Conservation (phyloP, 345 rosid species). For the Camelina sativa region DNA sequence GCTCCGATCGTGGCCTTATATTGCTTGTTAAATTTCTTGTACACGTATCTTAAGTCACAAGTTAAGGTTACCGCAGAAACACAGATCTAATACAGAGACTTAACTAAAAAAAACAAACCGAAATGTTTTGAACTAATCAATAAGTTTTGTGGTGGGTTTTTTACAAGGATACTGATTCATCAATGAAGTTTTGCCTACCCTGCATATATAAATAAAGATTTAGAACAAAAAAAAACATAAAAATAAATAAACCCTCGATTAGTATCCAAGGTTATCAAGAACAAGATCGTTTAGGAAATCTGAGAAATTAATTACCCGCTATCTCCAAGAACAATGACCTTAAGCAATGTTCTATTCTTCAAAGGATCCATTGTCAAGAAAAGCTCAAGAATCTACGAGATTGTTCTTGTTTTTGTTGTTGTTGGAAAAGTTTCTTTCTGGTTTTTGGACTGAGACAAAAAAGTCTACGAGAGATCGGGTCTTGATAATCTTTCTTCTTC, state of each 20-base stretch:
- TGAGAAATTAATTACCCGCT: conserved; percentile 62
- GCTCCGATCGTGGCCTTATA: conserved; percentile 96
- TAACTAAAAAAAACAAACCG: not conserved
- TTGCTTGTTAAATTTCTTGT: conserved; percentile 71
- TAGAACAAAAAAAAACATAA: conserved; percentile 1
- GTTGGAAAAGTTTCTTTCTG: conserved; percentile 31
- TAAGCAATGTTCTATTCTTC: conserved; percentile 74
- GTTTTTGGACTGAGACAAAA: conserved; percentile 33
- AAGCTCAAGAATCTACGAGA: conserved; percentile 25
- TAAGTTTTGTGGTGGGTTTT: not conserved
- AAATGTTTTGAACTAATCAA: not conserved
- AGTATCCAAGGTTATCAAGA: conserved; percentile 14
- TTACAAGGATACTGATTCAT: conserved; percentile 83
- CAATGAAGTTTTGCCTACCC: conserved; percentile 93
- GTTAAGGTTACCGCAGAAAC: conserved; percentile 32
- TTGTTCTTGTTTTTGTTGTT: not conserved
- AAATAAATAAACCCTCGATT: not conserved
- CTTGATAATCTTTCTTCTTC: conserved; percentile 36
- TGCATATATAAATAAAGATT: conserved; percentile 43
- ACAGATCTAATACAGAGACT: conserved; percentile 15
- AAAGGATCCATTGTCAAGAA: conserved; percentile 39
- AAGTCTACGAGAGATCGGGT: conserved; percentile 37
- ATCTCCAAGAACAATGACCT: conserved; percentile 88
- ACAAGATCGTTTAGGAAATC: not conserved
- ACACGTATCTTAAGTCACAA: conserved; percentile 67